Conservation (phyloP, 768 basidiomycete species). For the Porphyrellus cyaneotinctus region DNA sequence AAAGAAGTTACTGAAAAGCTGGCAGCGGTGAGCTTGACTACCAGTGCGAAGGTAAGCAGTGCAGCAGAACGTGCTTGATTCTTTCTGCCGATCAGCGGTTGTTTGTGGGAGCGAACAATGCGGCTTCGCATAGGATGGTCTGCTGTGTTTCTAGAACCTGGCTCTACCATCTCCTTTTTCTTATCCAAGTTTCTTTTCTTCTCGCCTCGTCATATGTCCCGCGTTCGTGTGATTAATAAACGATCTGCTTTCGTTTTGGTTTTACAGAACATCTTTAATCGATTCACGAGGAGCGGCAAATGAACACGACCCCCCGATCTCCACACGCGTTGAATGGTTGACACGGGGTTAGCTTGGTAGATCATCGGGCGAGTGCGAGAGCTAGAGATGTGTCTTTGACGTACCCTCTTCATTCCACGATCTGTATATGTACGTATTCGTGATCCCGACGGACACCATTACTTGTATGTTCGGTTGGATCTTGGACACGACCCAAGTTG, state of each 20-base stretch:
- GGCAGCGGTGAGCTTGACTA: constrained; percentile 25
- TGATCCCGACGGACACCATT: neutral
- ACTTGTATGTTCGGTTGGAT: no score
- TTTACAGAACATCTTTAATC: constrained; percentile 29
- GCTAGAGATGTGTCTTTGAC: neutral
- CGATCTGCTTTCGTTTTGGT: constrained; percentile 2
- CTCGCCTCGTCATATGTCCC: constrained; percentile 2
- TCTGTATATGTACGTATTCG: constrained; percentile 3
- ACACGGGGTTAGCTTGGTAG: neutral
- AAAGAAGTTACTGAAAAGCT: constrained; percentile 27
- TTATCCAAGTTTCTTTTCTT: neutral
- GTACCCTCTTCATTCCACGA: constrained; percentile 3
- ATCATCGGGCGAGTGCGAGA: neutral
- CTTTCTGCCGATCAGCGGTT: neutral
- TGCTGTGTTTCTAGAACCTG: neutral
- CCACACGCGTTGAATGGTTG: neutral
- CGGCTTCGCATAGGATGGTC: neutral
- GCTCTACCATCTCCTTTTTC: neutral
- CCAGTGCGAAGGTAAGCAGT: constrained; percentile 31
- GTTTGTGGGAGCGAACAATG: neutral
- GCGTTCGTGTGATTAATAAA: constrained; percentile 24
- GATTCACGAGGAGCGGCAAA: constrained; percentile 23
- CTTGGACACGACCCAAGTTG: no score
- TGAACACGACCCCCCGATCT: constrained; percentile 7
- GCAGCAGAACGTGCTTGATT: constrained; percentile 14